These are phyloP conservation scores for Neurospora crassa DNA, from an alignment of 2,329 filamentous ascomycete species.

Conservation along the genomic window DNA sequence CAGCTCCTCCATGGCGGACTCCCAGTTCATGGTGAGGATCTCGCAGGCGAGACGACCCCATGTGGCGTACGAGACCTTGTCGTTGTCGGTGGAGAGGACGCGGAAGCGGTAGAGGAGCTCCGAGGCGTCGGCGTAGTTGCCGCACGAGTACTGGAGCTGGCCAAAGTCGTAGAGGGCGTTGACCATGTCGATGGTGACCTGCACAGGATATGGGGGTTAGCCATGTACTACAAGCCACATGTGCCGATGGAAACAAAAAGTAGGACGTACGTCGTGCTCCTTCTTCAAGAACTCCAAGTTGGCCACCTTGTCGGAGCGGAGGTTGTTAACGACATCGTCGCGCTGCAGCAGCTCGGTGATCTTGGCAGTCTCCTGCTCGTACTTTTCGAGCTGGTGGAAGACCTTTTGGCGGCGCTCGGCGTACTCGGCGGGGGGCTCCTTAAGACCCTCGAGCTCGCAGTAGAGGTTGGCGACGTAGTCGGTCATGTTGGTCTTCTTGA, in stretches of 20 bases:
- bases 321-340: slow-evolving; percentile 80
- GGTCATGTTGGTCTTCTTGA: slow-evolving; percentile 98
- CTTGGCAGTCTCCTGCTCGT: slow-evolving; percentile 79
- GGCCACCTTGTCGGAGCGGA: slow-evolving; percentile 94
- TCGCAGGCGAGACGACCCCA: slow-evolving; percentile 98
- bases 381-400: slow-evolving; percentile 69
- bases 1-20: slow-evolving; percentile 81
- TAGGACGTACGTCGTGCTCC: slow-evolving; percentile 51
- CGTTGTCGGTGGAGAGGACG: slow-evolving; percentile 94
- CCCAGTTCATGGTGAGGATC: slow-evolving; percentile 93
- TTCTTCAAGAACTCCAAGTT: slow-evolving; percentile 98
- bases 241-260: neutral
- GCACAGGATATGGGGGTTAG: neutral
- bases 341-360: slow-evolving; percentile 79
- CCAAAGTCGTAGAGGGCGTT: slow-evolving; percentile 92
- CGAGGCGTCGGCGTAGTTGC: slow-evolving; percentile 80
- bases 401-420: slow-evolving; percentile 84
- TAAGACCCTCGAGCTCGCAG: slow-evolving; percentile 75
- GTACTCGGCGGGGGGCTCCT: slow-evolving; percentile 75
- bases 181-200: slow-evolving; percentile 90
- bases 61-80: slow-evolving; percentile 89
- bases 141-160: slow-evolving; percentile 96
- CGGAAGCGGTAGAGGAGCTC: slow-evolving; percentile 97
- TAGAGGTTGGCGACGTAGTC: slow-evolving; percentile 92
- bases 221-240: neutral